Evolutionary conservation across 2,329 filamentous ascomycete species (phyloP).

Genomic region (Ilyonectria sp.): DNA sequence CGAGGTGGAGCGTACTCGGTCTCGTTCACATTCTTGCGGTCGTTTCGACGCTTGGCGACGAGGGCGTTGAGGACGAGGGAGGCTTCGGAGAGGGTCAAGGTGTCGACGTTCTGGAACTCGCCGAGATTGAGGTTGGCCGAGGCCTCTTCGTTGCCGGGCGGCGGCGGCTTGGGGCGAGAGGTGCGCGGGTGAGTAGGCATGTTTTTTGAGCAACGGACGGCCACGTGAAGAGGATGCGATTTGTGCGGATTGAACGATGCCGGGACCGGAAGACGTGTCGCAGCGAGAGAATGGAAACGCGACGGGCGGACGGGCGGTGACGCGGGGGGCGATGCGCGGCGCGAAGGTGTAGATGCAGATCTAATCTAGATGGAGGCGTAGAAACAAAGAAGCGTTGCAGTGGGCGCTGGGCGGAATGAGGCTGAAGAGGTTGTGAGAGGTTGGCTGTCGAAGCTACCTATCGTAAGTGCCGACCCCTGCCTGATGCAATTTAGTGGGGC

Average conservation of each 20-base stretch:
- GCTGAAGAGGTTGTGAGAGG: conserved; percentile 27
- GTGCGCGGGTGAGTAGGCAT: conserved; percentile 54
- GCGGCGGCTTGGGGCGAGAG: conserved; percentile 77
- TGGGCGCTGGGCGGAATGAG: conserved; percentile 18
- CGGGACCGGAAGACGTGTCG: background rate
- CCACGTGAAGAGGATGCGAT: background rate
- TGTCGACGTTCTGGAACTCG: conserved; percentile 93
- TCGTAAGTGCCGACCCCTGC: conserved; percentile 19
- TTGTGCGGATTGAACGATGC: background rate
- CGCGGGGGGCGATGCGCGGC: conserved; percentile 10
- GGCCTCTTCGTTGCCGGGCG: conserved; percentile 89
- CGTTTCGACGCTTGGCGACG: conserved; percentile 83
- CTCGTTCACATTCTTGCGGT: conserved; percentile 86
- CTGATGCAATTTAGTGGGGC: conserved; percentile 44
- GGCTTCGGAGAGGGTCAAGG: conserved; percentile 92
- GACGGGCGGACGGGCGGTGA: background rate
- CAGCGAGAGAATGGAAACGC: conserved; percentile 15
- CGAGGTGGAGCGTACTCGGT: conserved; percentile 74
- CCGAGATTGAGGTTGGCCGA: conserved; percentile 86
- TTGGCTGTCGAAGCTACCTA: conserved; percentile 31
- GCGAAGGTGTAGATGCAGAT: background rate
- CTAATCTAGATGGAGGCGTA: conserved; percentile 3
- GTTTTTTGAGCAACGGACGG: conserved; percentile 29
- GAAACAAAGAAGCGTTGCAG: conserved; percentile 1
- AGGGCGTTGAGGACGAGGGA: conserved; percentile 93